Percentiles rank a stretch among this genome's conserved stretches.
These are phyloP conservation scores for Podospora bellae-mahoneyi DNA, from an alignment of 495 filamentous ascomycete genomes.

Conservation along the genomic window DNA sequence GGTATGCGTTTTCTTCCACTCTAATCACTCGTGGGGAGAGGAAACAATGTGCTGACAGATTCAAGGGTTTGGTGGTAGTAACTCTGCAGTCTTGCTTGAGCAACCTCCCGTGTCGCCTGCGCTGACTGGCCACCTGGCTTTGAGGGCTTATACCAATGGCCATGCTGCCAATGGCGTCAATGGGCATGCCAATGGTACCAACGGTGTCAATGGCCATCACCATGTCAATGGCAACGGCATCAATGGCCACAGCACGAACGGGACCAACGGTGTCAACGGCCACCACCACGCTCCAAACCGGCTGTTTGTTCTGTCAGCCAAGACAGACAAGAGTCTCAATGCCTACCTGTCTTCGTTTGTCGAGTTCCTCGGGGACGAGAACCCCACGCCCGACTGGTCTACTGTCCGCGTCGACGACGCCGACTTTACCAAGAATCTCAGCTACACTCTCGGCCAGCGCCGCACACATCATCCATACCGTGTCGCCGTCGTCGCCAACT, in stretches of 20 bases:
- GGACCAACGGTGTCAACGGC: conserved; percentile 1
- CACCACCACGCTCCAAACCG: background rate
- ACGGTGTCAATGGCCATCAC: background rate
- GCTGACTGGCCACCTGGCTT: background rate
- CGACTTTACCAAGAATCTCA: conserved; percentile 16
- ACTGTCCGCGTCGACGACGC: background rate
- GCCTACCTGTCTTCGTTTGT: background rate
- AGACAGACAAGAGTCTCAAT: conserved; percentile 2
- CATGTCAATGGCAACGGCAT: background rate
- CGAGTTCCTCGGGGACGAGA: background rate
- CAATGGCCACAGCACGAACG: background rate
- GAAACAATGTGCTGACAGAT: background rate
- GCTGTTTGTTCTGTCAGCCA: conserved; percentile 1
- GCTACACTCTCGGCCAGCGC: conserved; percentile 33
- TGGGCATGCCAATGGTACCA: background rate
- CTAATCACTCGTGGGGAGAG: background rate
- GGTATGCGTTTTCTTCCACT: background rate
- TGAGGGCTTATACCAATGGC: background rate
- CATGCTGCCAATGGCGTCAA: background rate
- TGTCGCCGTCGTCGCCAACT: background rate
- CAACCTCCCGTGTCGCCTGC: background rate
- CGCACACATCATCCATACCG: conserved; percentile 24
- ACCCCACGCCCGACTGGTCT: background rate
- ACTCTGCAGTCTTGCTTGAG: conserved; percentile 1
- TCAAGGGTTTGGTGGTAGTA: background rate